A percentile compares a stretch with the other conserved stretches of the same genome.
Evolutionary conservation across 2,329 filamentous ascomycete genomes (phyloP).

Genomic region (Sclerotinia trifoliorum): DNA sequence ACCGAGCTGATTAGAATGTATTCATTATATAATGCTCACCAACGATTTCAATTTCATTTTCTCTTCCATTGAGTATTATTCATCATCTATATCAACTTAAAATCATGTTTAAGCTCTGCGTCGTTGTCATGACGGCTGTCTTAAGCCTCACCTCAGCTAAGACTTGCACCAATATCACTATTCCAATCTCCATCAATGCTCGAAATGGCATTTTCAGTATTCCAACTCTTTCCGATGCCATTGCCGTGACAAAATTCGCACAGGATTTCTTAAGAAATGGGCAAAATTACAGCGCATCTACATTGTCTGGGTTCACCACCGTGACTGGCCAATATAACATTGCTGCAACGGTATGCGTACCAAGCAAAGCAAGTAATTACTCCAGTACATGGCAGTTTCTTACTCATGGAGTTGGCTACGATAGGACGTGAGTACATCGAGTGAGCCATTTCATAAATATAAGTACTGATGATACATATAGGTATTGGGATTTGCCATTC

Average conservation of each 20-base stretch:
- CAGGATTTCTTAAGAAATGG: slow-evolving; percentile 14
- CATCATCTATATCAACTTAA: neutral
- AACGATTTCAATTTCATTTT: neutral
- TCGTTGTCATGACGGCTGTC: neutral
- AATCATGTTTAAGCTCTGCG: slow-evolving; percentile 13
- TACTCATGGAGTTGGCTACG: slow-evolving; percentile 21
- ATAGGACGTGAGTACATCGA: slow-evolving; percentile 4
- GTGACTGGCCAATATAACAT: slow-evolving; percentile 16
- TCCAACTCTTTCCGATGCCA: slow-evolving; percentile 1
- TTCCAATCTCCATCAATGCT: slow-evolving; percentile 20
- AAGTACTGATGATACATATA: neutral
- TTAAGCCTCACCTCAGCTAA: slow-evolving; percentile 18
- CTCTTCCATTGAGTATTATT: neutral
- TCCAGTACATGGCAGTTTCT: slow-evolving; percentile 15
- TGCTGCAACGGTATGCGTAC: slow-evolving; percentile 16
- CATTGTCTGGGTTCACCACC: neutral
- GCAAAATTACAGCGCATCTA: slow-evolving; percentile 14
- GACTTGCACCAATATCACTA: slow-evolving; percentile 8
- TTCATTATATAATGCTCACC: neutral
- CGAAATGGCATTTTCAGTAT: slow-evolving; percentile 19
- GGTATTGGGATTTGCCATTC: slow-evolving; percentile 20
- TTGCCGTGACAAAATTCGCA: slow-evolving; percentile 9
- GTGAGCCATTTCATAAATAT: neutral
- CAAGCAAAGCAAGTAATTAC: neutral
- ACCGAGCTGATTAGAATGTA: neutral